phyloP scores from a whole-genome alignment of 176 grass and related monocot genomes.

The Miscanthus lutarioriparius region DNA sequence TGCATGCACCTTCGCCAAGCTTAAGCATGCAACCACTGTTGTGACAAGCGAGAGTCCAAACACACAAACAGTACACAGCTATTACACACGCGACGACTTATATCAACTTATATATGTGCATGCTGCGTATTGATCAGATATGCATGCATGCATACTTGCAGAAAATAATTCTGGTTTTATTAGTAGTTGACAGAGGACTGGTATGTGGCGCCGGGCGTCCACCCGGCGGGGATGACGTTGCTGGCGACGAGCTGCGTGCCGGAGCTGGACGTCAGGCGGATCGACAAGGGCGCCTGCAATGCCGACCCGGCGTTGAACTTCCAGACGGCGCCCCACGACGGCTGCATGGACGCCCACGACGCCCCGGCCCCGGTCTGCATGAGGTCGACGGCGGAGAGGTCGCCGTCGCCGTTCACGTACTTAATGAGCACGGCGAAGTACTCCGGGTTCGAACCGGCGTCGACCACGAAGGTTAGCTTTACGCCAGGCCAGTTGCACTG shows the following conservation, averaged over 20 bases:
- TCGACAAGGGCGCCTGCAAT: conserved; percentile 51
- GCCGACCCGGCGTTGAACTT: conserved; percentile 44
- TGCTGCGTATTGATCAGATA: neutral
- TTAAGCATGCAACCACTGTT: neutral
- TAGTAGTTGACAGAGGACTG: conserved; percentile 52
- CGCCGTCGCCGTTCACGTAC: conserved; percentile 56
- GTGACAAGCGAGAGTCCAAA: neutral
- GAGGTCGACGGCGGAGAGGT: conserved; percentile 50
- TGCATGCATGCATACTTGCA: too few species aligned
- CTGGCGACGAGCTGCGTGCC: conserved; percentile 47
- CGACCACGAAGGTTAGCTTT: conserved; percentile 50
- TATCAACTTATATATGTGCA: neutral
- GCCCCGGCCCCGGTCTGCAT: conserved; percentile 32
- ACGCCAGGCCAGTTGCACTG: conserved; percentile 52
- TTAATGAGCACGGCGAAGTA: conserved; percentile 56
- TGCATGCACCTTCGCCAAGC: neutral
- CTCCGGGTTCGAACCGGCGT: conserved; percentile 51
- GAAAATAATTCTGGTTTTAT: neutral
- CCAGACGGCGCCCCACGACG: conserved; percentile 67
- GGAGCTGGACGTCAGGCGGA: conserved; percentile 57
- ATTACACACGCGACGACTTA: neutral
- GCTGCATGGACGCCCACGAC: conserved; percentile 45
- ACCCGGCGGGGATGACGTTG: conserved; percentile 52
- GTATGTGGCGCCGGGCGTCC: conserved; percentile 51
- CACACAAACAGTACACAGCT: neutral